These are phyloP conservation scores for Fusarium robinianum DNA, from an alignment of 2,329 filamentous ascomycete species.

Conservation along the genomic window DNA sequence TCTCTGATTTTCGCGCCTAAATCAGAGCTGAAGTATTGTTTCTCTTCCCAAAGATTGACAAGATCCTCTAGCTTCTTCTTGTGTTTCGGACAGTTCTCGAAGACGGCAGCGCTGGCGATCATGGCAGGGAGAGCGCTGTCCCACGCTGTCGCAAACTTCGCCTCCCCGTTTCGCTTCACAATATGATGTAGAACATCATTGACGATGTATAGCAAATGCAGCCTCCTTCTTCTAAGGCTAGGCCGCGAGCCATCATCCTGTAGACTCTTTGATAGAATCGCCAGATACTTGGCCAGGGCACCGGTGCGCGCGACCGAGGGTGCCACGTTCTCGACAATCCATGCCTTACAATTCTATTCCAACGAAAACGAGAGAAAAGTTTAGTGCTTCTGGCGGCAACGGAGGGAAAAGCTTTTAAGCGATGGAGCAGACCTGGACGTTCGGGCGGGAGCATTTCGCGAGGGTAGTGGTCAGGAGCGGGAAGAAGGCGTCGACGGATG, in stretches of 20 bases:
- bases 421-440: constrained; percentile 81
- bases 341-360: constrained; percentile 82
- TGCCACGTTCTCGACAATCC: constrained; percentile 75
- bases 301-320: constrained; percentile 67
- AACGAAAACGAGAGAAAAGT: constrained; percentile 35
- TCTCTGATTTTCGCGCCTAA: constrained; percentile 63
- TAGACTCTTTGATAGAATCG: constrained; percentile 62
- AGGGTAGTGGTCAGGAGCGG: constrained; percentile 66
- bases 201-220: constrained; percentile 78
- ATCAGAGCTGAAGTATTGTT: constrained; percentile 61
- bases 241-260: constrained; percentile 44
- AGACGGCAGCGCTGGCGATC: constrained; percentile 60
- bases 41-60: constrained; percentile 71
- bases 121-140: constrained; percentile 66
- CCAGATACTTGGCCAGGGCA: constrained; percentile 76
- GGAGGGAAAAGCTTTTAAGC: constrained; percentile 35
- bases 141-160: constrained; percentile 60
- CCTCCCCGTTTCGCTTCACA: constrained; percentile 55
- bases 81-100: constrained; percentile 67
- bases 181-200: constrained; percentile 78
- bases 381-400: constrained; percentile 36
- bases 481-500: constrained; percentile 73
- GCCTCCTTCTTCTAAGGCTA: constrained; percentile 68
- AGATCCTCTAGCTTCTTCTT: constrained; percentile 66
- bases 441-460: constrained; percentile 73